Conservation (phyloP, 2,329 filamentous ascomycete species). For the Botrytis paeoniae region DNA sequence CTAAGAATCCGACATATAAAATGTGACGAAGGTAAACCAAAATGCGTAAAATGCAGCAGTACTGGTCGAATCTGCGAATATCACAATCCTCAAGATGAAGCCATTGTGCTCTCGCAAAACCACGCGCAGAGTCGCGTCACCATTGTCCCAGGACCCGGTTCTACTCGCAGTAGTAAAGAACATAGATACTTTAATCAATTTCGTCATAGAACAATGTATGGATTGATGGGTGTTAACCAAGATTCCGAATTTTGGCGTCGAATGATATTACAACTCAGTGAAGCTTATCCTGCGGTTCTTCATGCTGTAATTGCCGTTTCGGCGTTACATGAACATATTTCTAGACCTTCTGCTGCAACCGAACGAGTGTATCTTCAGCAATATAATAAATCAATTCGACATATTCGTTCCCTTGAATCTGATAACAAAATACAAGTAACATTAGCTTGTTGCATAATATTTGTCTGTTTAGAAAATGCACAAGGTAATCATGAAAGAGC, state of each 20-base stretch:
- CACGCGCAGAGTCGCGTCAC: slow-evolving; percentile 7
- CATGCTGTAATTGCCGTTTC: slow-evolving; percentile 25
- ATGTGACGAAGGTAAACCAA: slow-evolving; percentile 28
- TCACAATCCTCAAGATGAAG: slow-evolving; percentile 13
- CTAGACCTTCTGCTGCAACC: background rate
- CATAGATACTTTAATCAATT: slow-evolving; percentile 26
- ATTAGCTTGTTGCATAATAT: slow-evolving; percentile 26
- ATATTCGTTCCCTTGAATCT: slow-evolving; percentile 12
- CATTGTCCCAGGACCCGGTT: background rate
- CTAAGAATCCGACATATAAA: slow-evolving; percentile 25
- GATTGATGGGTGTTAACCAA: slow-evolving; percentile 21
- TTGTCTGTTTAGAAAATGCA: slow-evolving; percentile 27
- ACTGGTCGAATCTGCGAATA: slow-evolving; percentile 23
- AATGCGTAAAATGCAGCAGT: slow-evolving; percentile 22
- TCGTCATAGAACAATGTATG: slow-evolving; percentile 16
- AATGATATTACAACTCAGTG: slow-evolving; percentile 22
- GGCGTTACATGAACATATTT: slow-evolving; percentile 20
- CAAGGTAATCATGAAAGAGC: slow-evolving; percentile 23
- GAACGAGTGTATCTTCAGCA: slow-evolving; percentile 5
- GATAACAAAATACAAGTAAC: slow-evolving; percentile 19
- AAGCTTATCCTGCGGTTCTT: slow-evolving; percentile 23
- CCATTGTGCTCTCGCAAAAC: background rate
- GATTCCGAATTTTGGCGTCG: slow-evolving; percentile 25
- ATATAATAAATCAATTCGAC: slow-evolving; percentile 20
- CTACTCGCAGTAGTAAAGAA: slow-evolving; percentile 21